Evolutionary conservation across 2,329 filamentous ascomycete species (phyloP), one percentile per base, ranked within the genome.

Genomic region (Penicillium sp.): DNA sequence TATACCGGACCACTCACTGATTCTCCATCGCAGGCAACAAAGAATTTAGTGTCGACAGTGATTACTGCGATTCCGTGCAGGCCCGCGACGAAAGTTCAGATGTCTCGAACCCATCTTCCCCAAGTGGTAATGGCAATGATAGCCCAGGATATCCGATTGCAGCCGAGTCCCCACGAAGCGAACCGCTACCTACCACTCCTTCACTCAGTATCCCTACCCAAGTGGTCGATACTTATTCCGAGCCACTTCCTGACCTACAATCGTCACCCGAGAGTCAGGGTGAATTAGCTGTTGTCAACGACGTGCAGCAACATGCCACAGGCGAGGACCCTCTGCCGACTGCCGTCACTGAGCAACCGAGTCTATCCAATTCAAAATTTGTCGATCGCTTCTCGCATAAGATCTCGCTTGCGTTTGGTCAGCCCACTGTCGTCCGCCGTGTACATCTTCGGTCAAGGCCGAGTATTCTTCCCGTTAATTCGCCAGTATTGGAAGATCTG

Each of bases 361-460:
- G 56, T 40, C 54, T 59, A 10, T 67, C 69, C 12, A 66, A 55
- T n/a, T 60, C 70, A 9, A 64, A 63, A 18, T 59, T 75, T 16
- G 63, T 71, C 32, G 60, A 68, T 50, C 60, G 69, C 15, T 54
- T 77, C 12, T 72, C 75, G 2, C 68, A 66, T 37, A 75, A 67
- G 54, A 50, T 77, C 21, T 75, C 73, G 3, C 66, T 67, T 27
- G 67, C 72, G 6, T 75, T 77, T 59, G 70, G 70, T 2, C 66
- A 71, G 35, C 66, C 72, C 21, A 77, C 75, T 6, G 69, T 77
- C 7, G 72, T 77, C 45, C 74, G 66, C 47, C 73, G 73, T 48
- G 61, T 67, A 3, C 66, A 69, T 52, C 59, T 72, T 7, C 68
- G 68, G 21, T 60, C 65, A 5, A 69, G 73, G 40, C 71, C 70